Base-by-base conservation (phyloP, 139 green algal genomes). In the Diplosphaera chodatii region DNA sequence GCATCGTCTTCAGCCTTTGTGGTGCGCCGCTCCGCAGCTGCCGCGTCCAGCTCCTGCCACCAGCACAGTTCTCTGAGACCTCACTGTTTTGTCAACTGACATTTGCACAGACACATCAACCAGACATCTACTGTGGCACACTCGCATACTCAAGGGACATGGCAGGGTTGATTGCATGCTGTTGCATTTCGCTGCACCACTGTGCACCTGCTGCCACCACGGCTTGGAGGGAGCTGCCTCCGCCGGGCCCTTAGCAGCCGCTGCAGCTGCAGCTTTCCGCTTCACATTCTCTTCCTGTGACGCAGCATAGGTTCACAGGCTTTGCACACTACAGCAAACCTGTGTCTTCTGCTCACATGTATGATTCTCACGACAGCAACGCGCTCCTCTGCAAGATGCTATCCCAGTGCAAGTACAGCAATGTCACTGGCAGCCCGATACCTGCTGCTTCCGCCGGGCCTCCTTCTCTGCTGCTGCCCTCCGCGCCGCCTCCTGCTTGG, bases 201-300 rank as follows among this genome's bases (percentile, higher is more conserved):
- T n/a, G n/a, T n/a, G n/a, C n/a, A n/a, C n/a, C n/a, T 80, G n/a
- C 75, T 89, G 79, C 74, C 81, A 86, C 81, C 81, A 82, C 69
- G 63, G 56, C 74, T 82, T 84, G 8, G 48, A 63, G n/a, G 55
- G 59, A 3, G 64, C 48, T 25, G 22, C 3, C 48, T 23, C 48
- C 3, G 48, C 18, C 13, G 16, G 16, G 10, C 48, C 48, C 48
- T 21, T 18, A 31, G 55, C 40, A 15, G 55, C 70, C 25, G 31
- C 66, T 0, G 63, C 32, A 23, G 80, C 71, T 18, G 77, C 75
- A 37, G 81, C 65, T 74, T 92, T 92, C 28, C 78, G 72, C 37
- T 67, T 62, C 32, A 92, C 84, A 73, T 94, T 93, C 28, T 78
- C 84, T 56, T 89, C 87, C 84, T 84, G 72, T 68, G 62, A 0